These are phyloP conservation scores for Tylopilus rubrobrunneus DNA, from an alignment of 768 basidiomycete species.

Conservation along the genomic window DNA sequence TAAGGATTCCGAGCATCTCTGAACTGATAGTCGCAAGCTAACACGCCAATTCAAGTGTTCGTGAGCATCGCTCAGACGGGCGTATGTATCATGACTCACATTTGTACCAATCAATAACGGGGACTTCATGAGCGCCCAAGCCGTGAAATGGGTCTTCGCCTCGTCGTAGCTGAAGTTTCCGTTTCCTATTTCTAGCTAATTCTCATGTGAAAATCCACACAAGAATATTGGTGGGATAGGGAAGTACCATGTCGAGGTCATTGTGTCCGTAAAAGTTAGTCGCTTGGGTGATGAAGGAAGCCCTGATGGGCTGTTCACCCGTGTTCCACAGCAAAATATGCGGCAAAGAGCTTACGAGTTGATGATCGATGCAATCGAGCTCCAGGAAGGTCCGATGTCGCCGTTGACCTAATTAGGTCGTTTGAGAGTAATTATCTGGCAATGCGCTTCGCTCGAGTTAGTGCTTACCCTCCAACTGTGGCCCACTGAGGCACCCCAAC, in stretches of 20 bases:
- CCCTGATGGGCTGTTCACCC: slow-evolving; percentile 34
- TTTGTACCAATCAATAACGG: slow-evolving; percentile 62
- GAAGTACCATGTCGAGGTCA: slow-evolving; percentile 58
- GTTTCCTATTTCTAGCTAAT: slow-evolving; percentile 59
- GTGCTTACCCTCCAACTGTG: slow-evolving; percentile 43
- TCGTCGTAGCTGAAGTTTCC: slow-evolving; percentile 59
- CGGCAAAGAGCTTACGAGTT: slow-evolving; percentile 38
- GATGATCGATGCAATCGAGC: slow-evolving; percentile 49
- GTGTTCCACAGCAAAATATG: neutral
- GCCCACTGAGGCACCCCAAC: slow-evolving; percentile 31
- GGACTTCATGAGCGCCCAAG: slow-evolving; percentile 66
- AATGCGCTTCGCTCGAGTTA: neutral
- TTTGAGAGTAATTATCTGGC: neutral
- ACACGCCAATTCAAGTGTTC: neutral
- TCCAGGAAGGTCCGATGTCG: slow-evolving; percentile 42
- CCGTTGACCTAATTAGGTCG: slow-evolving; percentile 10
- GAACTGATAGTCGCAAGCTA: slow-evolving; percentile 50
- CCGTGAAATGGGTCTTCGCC: slow-evolving; percentile 65
- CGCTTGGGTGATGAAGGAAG: slow-evolving; percentile 59
- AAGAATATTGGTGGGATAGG: neutral
- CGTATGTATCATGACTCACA: slow-evolving; percentile 31
- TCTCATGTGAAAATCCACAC: slow-evolving; percentile 3
- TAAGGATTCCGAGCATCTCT: slow-evolving; percentile 51
- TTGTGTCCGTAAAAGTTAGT: slow-evolving; percentile 63
- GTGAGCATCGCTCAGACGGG: neutral